These are phyloP conservation scores for Ogataea ganodermae DNA, from an alignment of 805 yeast genomes.

Conservation along the genomic window DNA sequence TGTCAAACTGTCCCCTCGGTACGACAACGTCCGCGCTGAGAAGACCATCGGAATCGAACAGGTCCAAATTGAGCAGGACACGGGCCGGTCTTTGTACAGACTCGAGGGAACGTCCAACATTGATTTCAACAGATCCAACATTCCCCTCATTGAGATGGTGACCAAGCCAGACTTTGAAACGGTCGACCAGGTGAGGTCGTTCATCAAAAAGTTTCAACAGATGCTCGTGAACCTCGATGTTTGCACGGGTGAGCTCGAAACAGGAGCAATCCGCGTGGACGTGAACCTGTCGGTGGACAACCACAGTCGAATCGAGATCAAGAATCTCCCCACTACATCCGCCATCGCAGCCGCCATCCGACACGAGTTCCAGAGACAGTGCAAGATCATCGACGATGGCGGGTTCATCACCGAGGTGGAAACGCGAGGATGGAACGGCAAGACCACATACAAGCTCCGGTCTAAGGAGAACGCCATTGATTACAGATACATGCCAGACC, in stretches of 20 bases:
- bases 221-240: slow-evolving; percentile 67
- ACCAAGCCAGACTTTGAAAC: slow-evolving; percentile 82
- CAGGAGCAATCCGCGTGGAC: slow-evolving; percentile 94
- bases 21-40: slow-evolving; percentile 51
- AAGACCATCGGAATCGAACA: slow-evolving; percentile 68
- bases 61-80: slow-evolving; percentile 92
- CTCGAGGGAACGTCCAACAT: slow-evolving; percentile 46
- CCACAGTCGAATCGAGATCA: slow-evolving; percentile 80
- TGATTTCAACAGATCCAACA: slow-evolving; percentile 83
- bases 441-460: slow-evolving; percentile 63
- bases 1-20: slow-evolving; percentile 46
- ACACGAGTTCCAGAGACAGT: slow-evolving; percentile 74
- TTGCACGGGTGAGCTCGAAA: slow-evolving; percentile 88
- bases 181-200: slow-evolving; percentile 69
- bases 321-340: slow-evolving; percentile 82
- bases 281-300: slow-evolving; percentile 83
- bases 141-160: slow-evolving; percentile 87
- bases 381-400: slow-evolving; percentile 43
- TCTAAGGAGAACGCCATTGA: slow-evolving; percentile 81
- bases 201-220: slow-evolving; percentile 78
- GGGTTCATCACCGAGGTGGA: slow-evolving; percentile 41
- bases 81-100: slow-evolving; percentile 74
- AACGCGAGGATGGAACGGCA: slow-evolving; percentile 93
- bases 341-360: slow-evolving; percentile 77
- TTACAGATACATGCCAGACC: slow-evolving; percentile 93